Conservation (phyloP, 2,329 filamentous ascomycete species). For the Trichoderma cornu-damae region DNA sequence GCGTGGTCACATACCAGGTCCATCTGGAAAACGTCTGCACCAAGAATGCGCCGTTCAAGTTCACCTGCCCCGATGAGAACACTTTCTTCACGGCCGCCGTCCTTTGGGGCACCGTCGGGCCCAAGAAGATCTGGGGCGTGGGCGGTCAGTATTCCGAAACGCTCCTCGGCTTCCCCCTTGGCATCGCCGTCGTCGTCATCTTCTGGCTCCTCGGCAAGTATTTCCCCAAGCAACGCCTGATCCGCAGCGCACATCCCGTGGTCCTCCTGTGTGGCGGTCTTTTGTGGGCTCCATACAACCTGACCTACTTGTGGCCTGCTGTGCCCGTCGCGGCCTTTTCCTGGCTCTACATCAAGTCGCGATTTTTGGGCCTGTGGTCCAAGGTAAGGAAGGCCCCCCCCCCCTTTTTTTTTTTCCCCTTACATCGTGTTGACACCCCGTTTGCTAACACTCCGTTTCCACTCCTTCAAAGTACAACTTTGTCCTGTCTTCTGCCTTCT, state of each 20-base stretch:
- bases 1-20: conserved; percentile 22
- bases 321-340: conserved; percentile 45
- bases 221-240: conserved; percentile 29
- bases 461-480: conserved; percentile 41
- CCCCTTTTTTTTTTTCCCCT: background rate
- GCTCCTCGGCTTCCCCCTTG: conserved; percentile 38
- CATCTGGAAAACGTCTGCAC: conserved; percentile 37
- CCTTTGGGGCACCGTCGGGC: conserved; percentile 38
- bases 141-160: conserved; percentile 33
- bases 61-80: conserved; percentile 10
- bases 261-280: conserved; percentile 38
- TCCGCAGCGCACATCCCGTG: conserved; percentile 41
- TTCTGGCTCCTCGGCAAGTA: conserved; percentile 35
- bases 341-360: conserved; percentile 43
- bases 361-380: conserved; percentile 45
- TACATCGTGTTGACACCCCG: background rate
- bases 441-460: background rate
- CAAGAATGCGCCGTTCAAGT: conserved; percentile 9
- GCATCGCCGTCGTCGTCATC: conserved; percentile 33
- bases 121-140: conserved; percentile 34
- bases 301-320: conserved; percentile 42
- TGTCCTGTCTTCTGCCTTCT: conserved; percentile 39
- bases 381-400: conserved; percentile 29
- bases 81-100: conserved; percentile 33
- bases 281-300: conserved; percentile 42